Base-by-base conservation (phyloP, 768 basidiomycete species). In the Suillus discolor region DNA sequence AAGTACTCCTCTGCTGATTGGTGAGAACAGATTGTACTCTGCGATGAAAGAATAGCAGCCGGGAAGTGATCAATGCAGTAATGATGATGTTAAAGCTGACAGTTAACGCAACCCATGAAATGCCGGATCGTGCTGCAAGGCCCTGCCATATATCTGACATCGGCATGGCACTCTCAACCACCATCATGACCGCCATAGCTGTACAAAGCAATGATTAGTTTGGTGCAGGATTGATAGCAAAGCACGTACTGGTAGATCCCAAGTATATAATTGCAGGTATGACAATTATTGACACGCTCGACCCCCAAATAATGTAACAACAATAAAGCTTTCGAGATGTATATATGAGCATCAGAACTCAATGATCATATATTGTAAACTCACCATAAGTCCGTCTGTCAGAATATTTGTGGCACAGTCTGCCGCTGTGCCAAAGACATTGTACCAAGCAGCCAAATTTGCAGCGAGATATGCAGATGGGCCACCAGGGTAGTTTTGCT, bases 301-400 rank as follows among this genome's bases (percentile, higher is more conserved):
- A 51, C 49, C 67, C 68, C 75, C 76, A 79, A 13, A 79, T 69
- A 38, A 79, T 68, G 53, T 66, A 79, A 62, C 73, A 74, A n/a
- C 79, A 77, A 67, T 78, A 78, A n/a, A 79, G 64, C 78, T 79
- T 51, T 13, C 25, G 15, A 23, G 2, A 51, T 16, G 25, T 25
- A 38, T 38, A 38, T 11, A 51, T 51, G 49, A 7, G 15, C 49
- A 16, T 16, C 7, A 4, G 49, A 16, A 23, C 15, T 51, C 25
- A 0, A 51, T 51, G 25, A 62, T 36, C 18, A 53, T 23, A 45
- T 5, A 9, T n/a, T 7, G 2, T 7, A 53, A 7, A 69, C 74
- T 16, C 39, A 79, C 79, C 57, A 79, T 62, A n/a, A 78, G 65
- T 15, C 70, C 78, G 62, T 77, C 75, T 11, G 71, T 70, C 55